Base-by-base conservation (phyloP, 495 filamentous ascomycete species). In the Talaromyces trachyspermus region DNA sequence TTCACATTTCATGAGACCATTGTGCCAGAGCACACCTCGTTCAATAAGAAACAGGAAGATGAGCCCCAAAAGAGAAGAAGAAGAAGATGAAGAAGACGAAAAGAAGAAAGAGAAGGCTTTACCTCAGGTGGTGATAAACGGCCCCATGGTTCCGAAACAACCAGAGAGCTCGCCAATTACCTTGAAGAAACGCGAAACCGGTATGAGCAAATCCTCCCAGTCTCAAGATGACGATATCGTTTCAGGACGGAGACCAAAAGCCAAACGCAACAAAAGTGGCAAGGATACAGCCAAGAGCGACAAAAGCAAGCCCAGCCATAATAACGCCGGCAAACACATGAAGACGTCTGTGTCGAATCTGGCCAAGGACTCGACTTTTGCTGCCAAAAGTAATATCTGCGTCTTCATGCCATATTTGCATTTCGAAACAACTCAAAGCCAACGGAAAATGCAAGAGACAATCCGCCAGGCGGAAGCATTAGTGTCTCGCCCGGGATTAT, bases 341-440 rank as follows among this genome's bases (percentile, higher is more conserved):
- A 55, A 47, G 1, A 27, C 50, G 35, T 50, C 53, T 2, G 27
- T 53, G 11, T 50, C 61, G 0, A 56, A 52, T n/a, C 19, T 65
- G 7, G 64, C 62, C 38, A 63, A 65, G 46, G 67, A 70, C 9
- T 42, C 49, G 17, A 42, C 48, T 12, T 47, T 54, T n/a, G 33
- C 54, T 7, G 48, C 56, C 10, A 49, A 57, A 5, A 61, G 59
- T 37, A 72, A 83, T 44, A 75, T 83, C 43, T 78, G 79, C 32
- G 61, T 80, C 12, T 83, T 79, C 55, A 84, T 86, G 80, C 82
- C 82, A 1, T 86, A 81, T 53, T 60, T 84, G 12, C 81, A 84
- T 57, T 86, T 81, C 46, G 82, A 86, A 51, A 82, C 78, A 2
- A 69, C 74, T 18, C 63, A 71, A 33, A 62, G 75, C 11, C 67